Evolutionary conservation across 257 asterid species (phyloP).

Genomic region (Solanum appendiculatum): DNA sequence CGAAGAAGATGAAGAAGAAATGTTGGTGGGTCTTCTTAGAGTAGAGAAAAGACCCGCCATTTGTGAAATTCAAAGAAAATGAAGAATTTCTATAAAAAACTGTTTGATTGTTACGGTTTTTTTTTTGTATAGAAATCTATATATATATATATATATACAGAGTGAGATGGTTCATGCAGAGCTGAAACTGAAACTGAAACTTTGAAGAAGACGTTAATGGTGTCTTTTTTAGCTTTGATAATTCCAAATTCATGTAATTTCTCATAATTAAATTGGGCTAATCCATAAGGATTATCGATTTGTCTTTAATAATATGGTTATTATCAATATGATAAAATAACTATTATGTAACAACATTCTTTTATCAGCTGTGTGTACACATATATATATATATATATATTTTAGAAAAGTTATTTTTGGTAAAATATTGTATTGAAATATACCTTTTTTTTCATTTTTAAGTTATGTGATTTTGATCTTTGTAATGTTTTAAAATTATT

Average conservation of each 20-base stretch:
- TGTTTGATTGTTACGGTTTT: not conserved
- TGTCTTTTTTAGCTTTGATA: not conserved
- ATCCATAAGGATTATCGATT: not conserved
- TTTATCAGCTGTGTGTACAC: too few species aligned
- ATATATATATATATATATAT: too few species aligned
- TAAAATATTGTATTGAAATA: too few species aligned
- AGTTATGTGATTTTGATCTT: too few species aligned
- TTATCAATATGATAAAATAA: not conserved
- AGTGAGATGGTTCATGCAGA: not conserved
- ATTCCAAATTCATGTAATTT: not conserved
- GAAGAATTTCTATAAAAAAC: not conserved
- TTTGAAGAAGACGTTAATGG: not conserved
- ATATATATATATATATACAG: not conserved
- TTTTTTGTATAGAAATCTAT: not conserved
- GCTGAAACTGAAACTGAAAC: not conserved
- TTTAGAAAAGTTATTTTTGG: too few species aligned
- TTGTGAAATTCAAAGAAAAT: constrained; percentile 6
- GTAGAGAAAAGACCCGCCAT: constrained; percentile 68
- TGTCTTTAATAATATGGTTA: not conserved
- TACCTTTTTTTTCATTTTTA: too few species aligned
- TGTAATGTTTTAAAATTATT: too few species aligned
- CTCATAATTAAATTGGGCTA: not conserved
- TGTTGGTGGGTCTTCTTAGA: constrained; percentile 42
- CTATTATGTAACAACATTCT: not conserved
- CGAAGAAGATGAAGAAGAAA: constrained; percentile 25